A percentile compares a stretch with the other conserved stretches of the same genome.
phyloP scores from a whole-genome alignment of 73 alveolate species.

The Uronychia setigera region DNA sequence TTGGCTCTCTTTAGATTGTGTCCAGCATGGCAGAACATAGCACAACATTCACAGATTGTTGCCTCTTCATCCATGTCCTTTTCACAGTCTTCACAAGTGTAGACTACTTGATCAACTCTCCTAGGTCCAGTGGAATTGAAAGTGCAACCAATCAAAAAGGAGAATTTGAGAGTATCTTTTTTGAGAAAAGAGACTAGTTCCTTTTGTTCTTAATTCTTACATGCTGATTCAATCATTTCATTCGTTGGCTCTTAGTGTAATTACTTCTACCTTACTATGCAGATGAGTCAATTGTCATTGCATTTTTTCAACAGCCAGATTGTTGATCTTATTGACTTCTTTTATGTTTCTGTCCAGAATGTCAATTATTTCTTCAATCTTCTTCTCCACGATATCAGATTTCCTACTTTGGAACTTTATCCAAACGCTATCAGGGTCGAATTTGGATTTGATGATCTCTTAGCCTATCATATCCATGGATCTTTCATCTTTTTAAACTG shows the following conservation, averaged over 20 bases:
- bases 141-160: slow-evolving; percentile 8
- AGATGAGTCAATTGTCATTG: background rate
- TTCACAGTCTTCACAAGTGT: slow-evolving; percentile 6
- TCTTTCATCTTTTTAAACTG: background rate
- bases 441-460: background rate
- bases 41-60: slow-evolving; percentile 8
- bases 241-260: too few relatives aligned
- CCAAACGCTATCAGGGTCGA: background rate
- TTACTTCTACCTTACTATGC: background rate
- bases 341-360: background rate
- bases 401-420: background rate
- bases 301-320: background rate
- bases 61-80: background rate
- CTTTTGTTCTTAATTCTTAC: too few relatives aligned
- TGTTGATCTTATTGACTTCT: background rate
- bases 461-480: background rate
- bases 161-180: too few relatives aligned
- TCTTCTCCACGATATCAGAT: background rate
- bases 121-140: slow-evolving; percentile 9
- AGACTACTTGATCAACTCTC: background rate
- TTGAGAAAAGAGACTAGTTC: too few relatives aligned
- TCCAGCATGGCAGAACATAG: slow-evolving; percentile 26
- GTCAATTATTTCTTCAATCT: background rate
- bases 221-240: too few relatives aligned
- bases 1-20: slow-evolving; percentile 3